Evolutionary conservation across 2,329 filamentous ascomycete genomes (phyloP), one percentile per base, ranked within the genome.

Genomic region (Xylaria multiplex): DNA sequence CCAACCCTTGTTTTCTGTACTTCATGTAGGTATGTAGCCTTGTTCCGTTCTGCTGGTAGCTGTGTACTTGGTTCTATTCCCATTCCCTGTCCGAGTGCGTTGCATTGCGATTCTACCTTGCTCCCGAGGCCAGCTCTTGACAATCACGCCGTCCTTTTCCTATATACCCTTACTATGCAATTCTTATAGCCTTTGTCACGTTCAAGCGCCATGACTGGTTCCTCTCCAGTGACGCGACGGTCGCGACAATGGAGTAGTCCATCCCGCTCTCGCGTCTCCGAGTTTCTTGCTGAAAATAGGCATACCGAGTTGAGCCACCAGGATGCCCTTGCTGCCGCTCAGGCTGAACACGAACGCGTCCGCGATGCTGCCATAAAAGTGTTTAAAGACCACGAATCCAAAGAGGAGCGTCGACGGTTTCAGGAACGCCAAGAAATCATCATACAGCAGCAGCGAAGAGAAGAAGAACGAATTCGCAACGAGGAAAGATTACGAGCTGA

Each of bases 261-360:
- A 8, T 79, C 81, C 24, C 77, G 79, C 58, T 72, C 79, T 8
- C 86, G 86, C 66, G 82, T 88, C 48, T 84, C 88, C 24, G 84
- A 82, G 27, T 85, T 92, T 32, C 89, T 93, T 65, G 81, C 82
- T 46, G 85, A 88, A 58, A 83, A 86, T 37, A 84, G 86, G 42
- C 88, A 91, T 69, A 86, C 85, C 40, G 88, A 90, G 74, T 81
- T 85, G 56, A 83, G 82, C 62, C 90, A 93, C 74, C 84, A 85
- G 64, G 85, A 88, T 71, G 90, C 90, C 14, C 84, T 95, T 16
- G 86, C 86, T 52, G 85, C 86, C 53, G 90, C 90, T 3, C 87
- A 87, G 55, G 82, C 83, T 14, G 86, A 90, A 73, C 91, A 93
- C 76, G 86, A 91, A 43, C 84, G 86, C 32, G 85, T 95, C 11